Evolutionary conservation across 2,329 filamentous ascomycete species (phyloP), one percentile per base, ranked within the genome.

Genomic region (Botrytis fabae): DNA sequence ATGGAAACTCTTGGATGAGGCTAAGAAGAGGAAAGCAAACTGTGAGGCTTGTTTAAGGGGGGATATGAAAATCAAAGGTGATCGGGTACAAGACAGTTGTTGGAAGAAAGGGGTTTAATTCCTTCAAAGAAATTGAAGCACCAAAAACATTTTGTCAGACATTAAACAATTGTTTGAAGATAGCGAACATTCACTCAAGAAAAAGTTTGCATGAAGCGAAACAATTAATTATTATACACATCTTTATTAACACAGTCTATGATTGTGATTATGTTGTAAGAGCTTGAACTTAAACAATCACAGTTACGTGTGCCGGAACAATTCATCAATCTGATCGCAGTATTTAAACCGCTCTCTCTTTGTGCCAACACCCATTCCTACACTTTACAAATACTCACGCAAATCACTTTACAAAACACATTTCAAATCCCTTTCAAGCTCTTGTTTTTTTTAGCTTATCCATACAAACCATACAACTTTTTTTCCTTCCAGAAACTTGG

Each of bases 141-240:
- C n/a, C n/a, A 28, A 57, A 32, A 18, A 28, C 14, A 28, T 16
- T 18, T 28, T 22, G 20, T 66, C 63, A 20, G 28, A 35, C 44
- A 32, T 38, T 5, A 66, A 28, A 51, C 7, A 7, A 22, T 57
- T 54, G 5, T 57, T 57, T 42, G 25, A 42, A 38, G 22, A 25
- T 40, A 68, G 48, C 16, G 16, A 28, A 18, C 25, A 54, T 54
- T 68, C 64, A 68, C 46, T 12, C 6, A 40, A 22, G 35, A 18
- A 20, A 54, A 20, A 7, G 16, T 28, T 54, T 57, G 35, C 42
- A 57, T 8, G 32, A 18, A 66, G 46, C 8, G 22, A 28, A 54
- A 68, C 2, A 57, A 42, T 12, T 40, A 22, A 68, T 68, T 35
- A 68, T 68, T 35, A 68, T 68, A 57, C 46, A 57, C 44, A 66